phyloP scores from a whole-genome alignment of 2,329 filamentous ascomycete genomes.

The Stachybotrys echinatus region DNA sequence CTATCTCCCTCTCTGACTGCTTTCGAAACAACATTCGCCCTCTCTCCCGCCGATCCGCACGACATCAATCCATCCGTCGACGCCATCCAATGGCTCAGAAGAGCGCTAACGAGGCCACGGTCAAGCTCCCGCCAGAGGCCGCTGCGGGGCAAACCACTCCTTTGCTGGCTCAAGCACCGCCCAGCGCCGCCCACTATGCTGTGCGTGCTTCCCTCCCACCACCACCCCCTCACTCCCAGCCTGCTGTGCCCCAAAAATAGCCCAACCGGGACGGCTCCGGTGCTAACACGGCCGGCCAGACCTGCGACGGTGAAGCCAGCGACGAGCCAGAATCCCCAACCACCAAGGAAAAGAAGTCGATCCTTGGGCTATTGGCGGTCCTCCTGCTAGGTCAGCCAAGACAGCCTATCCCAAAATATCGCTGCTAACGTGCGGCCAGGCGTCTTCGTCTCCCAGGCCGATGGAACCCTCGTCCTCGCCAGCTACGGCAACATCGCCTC shows the following conservation, averaged over 20 bases:
- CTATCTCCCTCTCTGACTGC: no score
- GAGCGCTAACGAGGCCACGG: background rate
- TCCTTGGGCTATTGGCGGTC: background rate
- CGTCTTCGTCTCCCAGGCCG: constrained; percentile 8
- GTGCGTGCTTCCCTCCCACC: background rate
- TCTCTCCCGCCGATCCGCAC: no score
- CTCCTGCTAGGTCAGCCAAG: background rate
- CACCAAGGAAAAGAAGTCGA: background rate
- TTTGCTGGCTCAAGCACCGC: background rate
- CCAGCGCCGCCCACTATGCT: background rate
- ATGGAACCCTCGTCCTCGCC: constrained; percentile 8
- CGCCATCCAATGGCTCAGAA: background rate
- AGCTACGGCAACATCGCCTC: constrained; percentile 9
- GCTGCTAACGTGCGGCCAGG: background rate
- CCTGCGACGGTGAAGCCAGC: no score
- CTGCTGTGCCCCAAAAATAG: no score
- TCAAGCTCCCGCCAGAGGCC: background rate
- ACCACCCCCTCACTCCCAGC: no score
- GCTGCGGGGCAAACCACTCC: background rate
- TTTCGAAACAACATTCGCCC: no score
- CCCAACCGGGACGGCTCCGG: no score
- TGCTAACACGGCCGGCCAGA: no score
- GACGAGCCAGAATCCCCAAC: background rate
- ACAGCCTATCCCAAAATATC: background rate
- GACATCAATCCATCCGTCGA: no score